These are phyloP conservation scores for Nicotiana knightiana DNA, from an alignment of 257 asterid genomes.

Conservation along the genomic window DNA sequence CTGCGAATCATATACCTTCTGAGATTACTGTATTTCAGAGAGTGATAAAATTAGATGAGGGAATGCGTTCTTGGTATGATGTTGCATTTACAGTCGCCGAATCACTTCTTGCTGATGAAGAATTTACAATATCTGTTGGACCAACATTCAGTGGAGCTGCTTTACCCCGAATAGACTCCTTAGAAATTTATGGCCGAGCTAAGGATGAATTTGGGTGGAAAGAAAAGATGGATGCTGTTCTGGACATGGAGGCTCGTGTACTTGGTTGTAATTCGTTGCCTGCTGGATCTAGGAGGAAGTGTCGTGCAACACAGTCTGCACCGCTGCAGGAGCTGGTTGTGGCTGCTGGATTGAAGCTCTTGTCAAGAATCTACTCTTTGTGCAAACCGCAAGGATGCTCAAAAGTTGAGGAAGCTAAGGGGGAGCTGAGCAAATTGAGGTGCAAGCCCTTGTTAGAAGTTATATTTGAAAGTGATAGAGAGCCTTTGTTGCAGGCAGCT, in stretches of 20 bases:
- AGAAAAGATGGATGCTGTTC: slow-evolving; percentile 94
- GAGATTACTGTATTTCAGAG: slow-evolving; percentile 82
- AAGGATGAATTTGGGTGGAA: slow-evolving; percentile 99
- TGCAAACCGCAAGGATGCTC: slow-evolving; percentile 51
- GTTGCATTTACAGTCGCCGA: slow-evolving; percentile 95
- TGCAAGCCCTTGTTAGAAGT: slow-evolving; percentile 72
- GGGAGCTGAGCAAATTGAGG: slow-evolving; percentile 55
- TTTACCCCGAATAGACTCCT: slow-evolving; percentile 79
- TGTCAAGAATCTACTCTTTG: slow-evolving; percentile 63
- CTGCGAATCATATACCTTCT: slow-evolving; percentile 88
- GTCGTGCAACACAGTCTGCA: slow-evolving; percentile 58
- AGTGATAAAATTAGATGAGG: slow-evolving; percentile 83
- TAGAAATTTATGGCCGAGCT: slow-evolving; percentile 95
- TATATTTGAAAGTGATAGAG: slow-evolving; percentile 87
- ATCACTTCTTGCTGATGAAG: slow-evolving; percentile 97
- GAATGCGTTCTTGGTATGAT: slow-evolving; percentile 99
- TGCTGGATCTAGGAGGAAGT: slow-evolving; percentile 64
- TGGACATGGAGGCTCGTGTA: slow-evolving; percentile 86
- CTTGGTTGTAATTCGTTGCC: slow-evolving; percentile 70
- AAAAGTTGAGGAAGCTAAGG: slow-evolving; percentile 54
- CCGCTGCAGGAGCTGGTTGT: slow-evolving; percentile 87
- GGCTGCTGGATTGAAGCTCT: slow-evolving; percentile 89
- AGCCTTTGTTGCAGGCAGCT: slow-evolving; percentile 81
- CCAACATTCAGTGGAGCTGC: slow-evolving; percentile 83
- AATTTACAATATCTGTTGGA: slow-evolving; percentile 70